These are phyloP conservation scores for Eragrostis curvula DNA, from an alignment of 176 grass and related monocot genomes.

Conservation along the genomic window DNA sequence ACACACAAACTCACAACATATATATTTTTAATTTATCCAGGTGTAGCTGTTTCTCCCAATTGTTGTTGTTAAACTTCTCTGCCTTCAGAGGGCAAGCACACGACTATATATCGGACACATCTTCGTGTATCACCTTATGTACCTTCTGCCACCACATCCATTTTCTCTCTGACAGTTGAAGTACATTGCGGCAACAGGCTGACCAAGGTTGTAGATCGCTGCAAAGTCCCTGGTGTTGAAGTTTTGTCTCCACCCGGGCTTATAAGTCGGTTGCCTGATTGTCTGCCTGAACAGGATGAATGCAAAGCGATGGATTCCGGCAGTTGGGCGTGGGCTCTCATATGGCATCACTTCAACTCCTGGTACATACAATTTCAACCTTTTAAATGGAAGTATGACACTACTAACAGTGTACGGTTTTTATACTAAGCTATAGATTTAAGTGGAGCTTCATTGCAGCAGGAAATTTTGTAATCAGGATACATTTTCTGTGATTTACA, in stretches of 20 bases:
- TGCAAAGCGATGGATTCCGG: slow-evolving; percentile 87
- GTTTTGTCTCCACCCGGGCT: slow-evolving; percentile 83
- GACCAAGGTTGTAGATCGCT: slow-evolving; percentile 63
- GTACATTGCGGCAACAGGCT: slow-evolving; percentile 71
- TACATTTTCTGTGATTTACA: background rate
- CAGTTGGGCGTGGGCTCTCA: slow-evolving; percentile 76
- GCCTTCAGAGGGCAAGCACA: slow-evolving; percentile 26
- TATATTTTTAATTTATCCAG: slow-evolving; percentile 8
- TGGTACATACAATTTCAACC: slow-evolving; percentile 52
- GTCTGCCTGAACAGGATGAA: slow-evolving; percentile 83
- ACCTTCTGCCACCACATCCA: slow-evolving; percentile 90
- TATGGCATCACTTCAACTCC: slow-evolving; percentile 86
- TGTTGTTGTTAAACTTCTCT: slow-evolving; percentile 8
- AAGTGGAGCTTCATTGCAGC: background rate
- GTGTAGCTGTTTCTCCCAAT: background rate
- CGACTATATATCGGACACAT: background rate
- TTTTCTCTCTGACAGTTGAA: slow-evolving; percentile 97
- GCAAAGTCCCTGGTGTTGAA: slow-evolving; percentile 86
- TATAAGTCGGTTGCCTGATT: slow-evolving; percentile 62
- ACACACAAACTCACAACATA: slow-evolving; percentile 11
- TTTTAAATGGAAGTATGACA: background rate
- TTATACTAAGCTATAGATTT: background rate
- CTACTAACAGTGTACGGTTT: background rate
- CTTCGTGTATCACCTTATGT: slow-evolving; percentile 45
- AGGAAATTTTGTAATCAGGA: background rate